Conservation (phyloP, 805 yeast genomes). For the Helenozyma baotianmanensis region DNA sequence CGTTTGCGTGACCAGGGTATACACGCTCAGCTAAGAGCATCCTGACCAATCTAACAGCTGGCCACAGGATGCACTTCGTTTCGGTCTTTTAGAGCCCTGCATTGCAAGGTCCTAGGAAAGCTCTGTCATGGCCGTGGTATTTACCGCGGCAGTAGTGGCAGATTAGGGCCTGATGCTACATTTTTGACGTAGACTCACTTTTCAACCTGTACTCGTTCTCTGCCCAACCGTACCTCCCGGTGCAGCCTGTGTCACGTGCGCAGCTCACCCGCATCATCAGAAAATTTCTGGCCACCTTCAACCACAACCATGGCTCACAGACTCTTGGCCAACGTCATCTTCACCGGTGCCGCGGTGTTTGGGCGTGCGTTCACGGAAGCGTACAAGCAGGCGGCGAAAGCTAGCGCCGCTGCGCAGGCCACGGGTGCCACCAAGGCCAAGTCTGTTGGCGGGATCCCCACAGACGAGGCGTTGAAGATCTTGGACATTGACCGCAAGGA, state of each 20-base stretch:
- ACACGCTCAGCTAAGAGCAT: constrained; percentile 60
- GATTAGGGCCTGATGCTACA: constrained; percentile 54
- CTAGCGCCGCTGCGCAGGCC: constrained; percentile 60
- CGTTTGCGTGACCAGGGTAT: constrained; percentile 38
- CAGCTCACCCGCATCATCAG: too few species aligned
- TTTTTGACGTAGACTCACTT: too few species aligned
- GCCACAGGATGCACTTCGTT: constrained; percentile 73
- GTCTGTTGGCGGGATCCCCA: constrained; percentile 70
- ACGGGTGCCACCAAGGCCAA: constrained; percentile 37
- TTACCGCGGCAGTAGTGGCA: constrained; percentile 16
- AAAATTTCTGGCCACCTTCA: background rate
- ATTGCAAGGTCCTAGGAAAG: constrained; percentile 30
- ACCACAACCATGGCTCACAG: constrained; percentile 70
- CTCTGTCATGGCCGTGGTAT: constrained; percentile 21
- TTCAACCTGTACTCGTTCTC: background rate
- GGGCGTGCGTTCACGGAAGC: constrained; percentile 97
- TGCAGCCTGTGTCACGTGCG: too few species aligned
- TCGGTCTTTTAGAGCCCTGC: constrained; percentile 64
- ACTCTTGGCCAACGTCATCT: constrained; percentile 78
- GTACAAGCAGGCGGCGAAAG: constrained; percentile 92
- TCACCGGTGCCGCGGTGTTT: constrained; percentile 93
- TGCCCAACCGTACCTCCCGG: background rate
- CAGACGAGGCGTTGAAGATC: constrained; percentile 90
- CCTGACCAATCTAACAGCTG: constrained; percentile 71
- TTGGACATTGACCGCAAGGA: constrained; percentile 66